A percentile compares a stretch with the other conserved stretches of the same genome.
Conservation (phyloP, 345 rosid genomes). For the Erysimum cheiranthoides region DNA sequence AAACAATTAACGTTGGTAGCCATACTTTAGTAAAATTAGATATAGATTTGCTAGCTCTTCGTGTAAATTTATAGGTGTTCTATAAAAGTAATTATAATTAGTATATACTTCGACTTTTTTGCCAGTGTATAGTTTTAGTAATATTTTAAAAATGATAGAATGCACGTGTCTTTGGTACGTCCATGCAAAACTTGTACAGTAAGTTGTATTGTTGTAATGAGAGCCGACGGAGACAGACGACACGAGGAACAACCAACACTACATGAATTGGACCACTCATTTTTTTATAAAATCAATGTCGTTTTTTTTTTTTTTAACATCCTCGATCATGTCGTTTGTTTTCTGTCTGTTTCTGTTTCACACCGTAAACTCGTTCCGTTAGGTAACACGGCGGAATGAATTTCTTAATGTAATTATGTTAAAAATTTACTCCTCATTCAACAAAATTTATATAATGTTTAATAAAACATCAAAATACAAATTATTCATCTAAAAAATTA, state of each 20-base stretch:
- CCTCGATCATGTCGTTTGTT: too few relatives aligned
- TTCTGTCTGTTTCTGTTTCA: neutral
- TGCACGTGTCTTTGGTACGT: constrained; percentile 26
- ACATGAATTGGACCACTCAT: constrained; percentile 15
- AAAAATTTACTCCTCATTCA: too few relatives aligned
- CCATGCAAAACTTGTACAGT: constrained; percentile 26
- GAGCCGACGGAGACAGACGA: constrained; percentile 24
- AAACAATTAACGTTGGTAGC: neutral
- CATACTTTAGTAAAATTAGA: neutral
- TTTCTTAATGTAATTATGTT: too few relatives aligned
- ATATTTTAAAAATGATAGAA: neutral
- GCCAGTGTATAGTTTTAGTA: neutral
- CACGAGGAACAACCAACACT: constrained; percentile 17
- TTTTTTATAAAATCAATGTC: neutral
- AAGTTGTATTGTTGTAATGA: too few relatives aligned
- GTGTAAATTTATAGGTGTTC: too few relatives aligned
- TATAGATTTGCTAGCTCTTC: neutral
- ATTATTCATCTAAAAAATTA: too few relatives aligned
- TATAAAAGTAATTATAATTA: neutral
- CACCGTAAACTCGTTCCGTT: neutral
- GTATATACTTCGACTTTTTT: neutral
- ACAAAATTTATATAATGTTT: too few relatives aligned
- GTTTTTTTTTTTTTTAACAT: neutral
- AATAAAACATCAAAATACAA: too few relatives aligned
- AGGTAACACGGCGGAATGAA: too few relatives aligned